These are phyloP conservation scores for Candida insectorum DNA, from an alignment of 805 yeast species.

Conservation along the genomic window DNA sequence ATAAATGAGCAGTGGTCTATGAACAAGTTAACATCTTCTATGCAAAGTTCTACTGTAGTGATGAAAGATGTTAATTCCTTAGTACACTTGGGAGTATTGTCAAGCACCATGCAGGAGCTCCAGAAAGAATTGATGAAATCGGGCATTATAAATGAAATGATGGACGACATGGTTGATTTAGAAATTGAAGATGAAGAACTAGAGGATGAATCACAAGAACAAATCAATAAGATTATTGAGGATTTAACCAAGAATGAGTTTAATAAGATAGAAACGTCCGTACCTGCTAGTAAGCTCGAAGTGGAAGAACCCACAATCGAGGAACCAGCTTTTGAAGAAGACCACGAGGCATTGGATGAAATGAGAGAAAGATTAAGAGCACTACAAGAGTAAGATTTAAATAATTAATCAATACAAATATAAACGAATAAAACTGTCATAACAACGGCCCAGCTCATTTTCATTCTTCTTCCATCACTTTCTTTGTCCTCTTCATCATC, in stretches of 20 bases:
- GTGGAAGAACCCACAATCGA: constrained; percentile 16
- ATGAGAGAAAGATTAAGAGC: constrained; percentile 91
- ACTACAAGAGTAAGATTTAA: constrained; percentile 45
- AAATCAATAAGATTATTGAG: constrained; percentile 57
- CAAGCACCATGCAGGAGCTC: constrained; percentile 78
- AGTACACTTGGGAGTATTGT: constrained; percentile 74
- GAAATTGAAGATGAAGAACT: constrained; percentile 57
- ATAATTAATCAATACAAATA: not conserved
- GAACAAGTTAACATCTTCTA: constrained; percentile 75
- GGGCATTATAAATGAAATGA: constrained; percentile 91
- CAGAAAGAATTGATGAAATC: constrained; percentile 83
- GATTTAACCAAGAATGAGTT: constrained; percentile 39
- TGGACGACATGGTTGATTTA: constrained; percentile 80
- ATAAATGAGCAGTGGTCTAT: constrained; percentile 88
- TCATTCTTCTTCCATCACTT: not conserved
- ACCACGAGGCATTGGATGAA: constrained; percentile 69
- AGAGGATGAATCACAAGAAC: constrained; percentile 62
- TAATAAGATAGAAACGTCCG: constrained; percentile 29
- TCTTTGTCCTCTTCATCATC: constrained; percentile 3
- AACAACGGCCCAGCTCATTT: not conserved
- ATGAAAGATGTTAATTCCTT: constrained; percentile 87
- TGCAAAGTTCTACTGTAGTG: constrained; percentile 71
- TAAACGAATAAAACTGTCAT: not conserved
- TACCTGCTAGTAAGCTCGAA: constrained; percentile 22
- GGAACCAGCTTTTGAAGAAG: constrained; percentile 33